Evolutionary conservation across 2,329 filamentous ascomycete species (phyloP), one percentile per base, ranked within the genome.

Genomic region (Xylaria arbuscula): DNA sequence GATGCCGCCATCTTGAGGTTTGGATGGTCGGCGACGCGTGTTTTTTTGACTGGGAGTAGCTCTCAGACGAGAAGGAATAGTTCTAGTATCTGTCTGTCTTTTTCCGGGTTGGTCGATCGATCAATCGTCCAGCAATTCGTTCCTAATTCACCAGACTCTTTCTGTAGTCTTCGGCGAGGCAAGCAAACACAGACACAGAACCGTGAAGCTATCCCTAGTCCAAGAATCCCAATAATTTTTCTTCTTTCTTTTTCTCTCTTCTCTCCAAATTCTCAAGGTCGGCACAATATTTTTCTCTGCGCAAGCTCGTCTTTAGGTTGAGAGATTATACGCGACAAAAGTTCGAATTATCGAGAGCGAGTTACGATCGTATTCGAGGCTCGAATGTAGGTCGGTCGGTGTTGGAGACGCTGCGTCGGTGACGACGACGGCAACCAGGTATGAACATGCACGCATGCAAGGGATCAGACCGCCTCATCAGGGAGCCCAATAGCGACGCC

Each of bases 1-100:
- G 80, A 76, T 34, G 71, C 80, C 22, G 78, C 79, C 78, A 81
- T 82, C 45, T 62, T 74, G 50, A 17, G 28, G 4, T 28, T 28
- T 28, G 28, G 28, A 42, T 22, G 34, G 47, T 2, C 4, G 7
- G 28, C 2, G 15, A 17, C 22, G 51, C 42, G 55, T 11, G 4
- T 42, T n/a, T 54, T 50, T 17, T 19, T 19, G 15, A 7, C 13
- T 56, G 3, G 4, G 10, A 42, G 22, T 42, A 7, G 19, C 19
- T 22, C 17, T 17, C 28, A 11, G 48, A 17, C 24, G 17, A 19
- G 6, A 19, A 53, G 10, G 28, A 34, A 38, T 2, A 19, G 19
- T 5, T 60, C 40, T 34, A 15, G 22, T 42, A 6, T 42, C 3
- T 17, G 15, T 13, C 6, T 17, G 42, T 57, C 45, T n/a, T 66